A percentile compares a stretch with the other conserved stretches of the same genome.
Conservation (phyloP, 73 alveolate species). For the Tetrahymena elliotti region DNA sequence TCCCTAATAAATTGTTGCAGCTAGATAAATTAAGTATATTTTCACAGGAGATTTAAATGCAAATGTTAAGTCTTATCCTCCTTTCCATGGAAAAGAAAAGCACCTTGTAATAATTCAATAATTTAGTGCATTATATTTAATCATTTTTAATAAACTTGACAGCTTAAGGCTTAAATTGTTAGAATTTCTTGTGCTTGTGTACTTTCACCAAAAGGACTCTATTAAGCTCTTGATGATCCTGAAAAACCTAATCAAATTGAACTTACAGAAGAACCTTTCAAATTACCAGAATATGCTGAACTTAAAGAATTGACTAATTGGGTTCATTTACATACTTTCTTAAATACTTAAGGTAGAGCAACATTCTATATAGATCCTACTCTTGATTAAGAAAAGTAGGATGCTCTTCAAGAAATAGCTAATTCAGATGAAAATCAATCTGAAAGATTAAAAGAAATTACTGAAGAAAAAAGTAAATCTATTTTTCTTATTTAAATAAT, state of each 20-base stretch:
- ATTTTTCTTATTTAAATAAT: not conserved
- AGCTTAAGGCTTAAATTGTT: constrained; percentile 77
- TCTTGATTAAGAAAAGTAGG: constrained; percentile 56
- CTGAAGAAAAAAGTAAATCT: constrained; percentile 39
- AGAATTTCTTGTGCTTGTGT: constrained; percentile 86
- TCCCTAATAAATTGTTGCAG: constrained; percentile 77
- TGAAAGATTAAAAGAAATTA: not conserved
- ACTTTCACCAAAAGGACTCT: constrained; percentile 76
- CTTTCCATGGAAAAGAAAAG: constrained; percentile 91
- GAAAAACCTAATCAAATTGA: constrained; percentile 52
- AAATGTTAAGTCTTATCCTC: constrained; percentile 80
- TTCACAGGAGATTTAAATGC: constrained; percentile 90
- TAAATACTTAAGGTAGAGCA: constrained; percentile 70
- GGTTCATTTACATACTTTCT: constrained; percentile 72
- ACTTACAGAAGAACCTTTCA: constrained; percentile 63
- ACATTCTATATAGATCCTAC: constrained; percentile 51
- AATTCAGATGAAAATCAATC: constrained; percentile 16
- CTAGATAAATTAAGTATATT: constrained; percentile 79
- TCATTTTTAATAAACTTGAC: not conserved
- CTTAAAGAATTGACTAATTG: constrained; percentile 66
- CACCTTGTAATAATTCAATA: constrained; percentile 26
- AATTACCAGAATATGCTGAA: constrained; percentile 62
- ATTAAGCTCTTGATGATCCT: constrained; percentile 62
- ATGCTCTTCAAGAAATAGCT: constrained; percentile 27
- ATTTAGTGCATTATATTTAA: too few relatives aligned